Evolutionary conservation across 495 filamentous ascomycete genomes (phyloP).

Genomic region (Neurospora intermedia): DNA sequence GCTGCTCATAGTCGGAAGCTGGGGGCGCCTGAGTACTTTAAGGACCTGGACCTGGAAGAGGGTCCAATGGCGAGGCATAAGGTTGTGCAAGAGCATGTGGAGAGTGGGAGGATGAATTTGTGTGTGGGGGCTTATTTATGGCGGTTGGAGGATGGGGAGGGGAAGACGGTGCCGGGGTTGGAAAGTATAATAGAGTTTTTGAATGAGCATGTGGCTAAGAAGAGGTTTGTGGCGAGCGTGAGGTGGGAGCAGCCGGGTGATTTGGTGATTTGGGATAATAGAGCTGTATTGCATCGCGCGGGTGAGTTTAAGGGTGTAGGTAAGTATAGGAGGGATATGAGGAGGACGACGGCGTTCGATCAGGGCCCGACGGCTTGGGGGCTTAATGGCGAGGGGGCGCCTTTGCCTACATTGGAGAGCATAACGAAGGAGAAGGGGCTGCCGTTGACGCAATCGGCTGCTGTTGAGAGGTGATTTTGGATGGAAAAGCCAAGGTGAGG

Average conservation of each 20-base stretch:
- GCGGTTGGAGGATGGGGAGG: conserved; percentile 40
- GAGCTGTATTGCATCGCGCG: conserved; percentile 43
- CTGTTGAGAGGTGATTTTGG: not conserved
- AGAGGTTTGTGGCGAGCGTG: conserved; percentile 37
- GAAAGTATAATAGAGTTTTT: conserved; percentile 32
- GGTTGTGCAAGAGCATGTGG: conserved; percentile 43
- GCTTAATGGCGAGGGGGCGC: conserved; percentile 20
- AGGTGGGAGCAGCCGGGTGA: conserved; percentile 40
- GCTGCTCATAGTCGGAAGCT: conserved; percentile 43
- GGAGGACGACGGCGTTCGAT: conserved; percentile 46
- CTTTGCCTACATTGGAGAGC: conserved; percentile 2
- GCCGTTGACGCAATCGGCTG: not conserved
- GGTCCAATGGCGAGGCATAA: conserved; percentile 39
- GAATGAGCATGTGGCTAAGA: conserved; percentile 37
- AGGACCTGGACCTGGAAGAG: conserved; percentile 32
- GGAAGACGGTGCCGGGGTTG: conserved; percentile 21
- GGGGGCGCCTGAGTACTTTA: conserved; percentile 41
- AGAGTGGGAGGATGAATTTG: conserved; percentile 41
- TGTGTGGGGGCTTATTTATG: conserved; percentile 46
- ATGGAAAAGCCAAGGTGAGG: not conserved
- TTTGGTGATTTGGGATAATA: conserved; percentile 52
- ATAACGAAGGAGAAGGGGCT: not conserved
- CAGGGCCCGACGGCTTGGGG: conserved; percentile 33
- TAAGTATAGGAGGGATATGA: conserved; percentile 40
- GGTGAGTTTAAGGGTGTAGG: conserved; percentile 40